phyloP scores from a whole-genome alignment of 305 asterid species.

The Rubia occidens region DNA sequence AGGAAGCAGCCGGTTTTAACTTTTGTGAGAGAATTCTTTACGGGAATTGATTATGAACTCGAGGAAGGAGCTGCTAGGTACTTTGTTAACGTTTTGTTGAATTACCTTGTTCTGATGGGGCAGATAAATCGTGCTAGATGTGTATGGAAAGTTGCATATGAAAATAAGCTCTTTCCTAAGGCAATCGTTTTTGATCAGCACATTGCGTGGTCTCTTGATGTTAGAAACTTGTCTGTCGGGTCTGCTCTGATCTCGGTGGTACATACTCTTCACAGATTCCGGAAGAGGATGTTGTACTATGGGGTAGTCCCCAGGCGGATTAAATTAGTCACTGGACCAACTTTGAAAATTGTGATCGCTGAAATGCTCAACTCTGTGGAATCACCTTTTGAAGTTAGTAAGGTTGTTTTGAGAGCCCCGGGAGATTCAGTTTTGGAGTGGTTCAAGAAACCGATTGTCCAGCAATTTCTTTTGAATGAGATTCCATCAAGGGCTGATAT shows the following conservation, averaged over 20 bases:
- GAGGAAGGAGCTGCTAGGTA: slow-evolving; percentile 92
- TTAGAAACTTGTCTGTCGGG: slow-evolving; percentile 85
- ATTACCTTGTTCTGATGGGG: slow-evolving; percentile 94
- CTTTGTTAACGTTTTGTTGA: slow-evolving; percentile 85
- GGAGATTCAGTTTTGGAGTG: slow-evolving; percentile 88
- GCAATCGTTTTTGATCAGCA: slow-evolving; percentile 98
- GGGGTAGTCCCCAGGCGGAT: slow-evolving; percentile 94
- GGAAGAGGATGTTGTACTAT: slow-evolving; percentile 89
- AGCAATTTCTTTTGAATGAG: slow-evolving; percentile 87
- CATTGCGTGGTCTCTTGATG: slow-evolving; percentile 97
- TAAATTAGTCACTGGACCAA: slow-evolving; percentile 86
- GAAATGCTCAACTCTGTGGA: slow-evolving; percentile 73
- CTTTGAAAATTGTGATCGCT: slow-evolving; percentile 79
- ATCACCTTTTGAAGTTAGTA: slow-evolving; percentile 91
- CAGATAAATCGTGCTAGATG: slow-evolving; percentile 96
- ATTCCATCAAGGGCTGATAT: slow-evolving; percentile 93
- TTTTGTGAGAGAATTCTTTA: slow-evolving; percentile 84
- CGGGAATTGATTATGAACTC: slow-evolving; percentile 67
- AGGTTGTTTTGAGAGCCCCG: slow-evolving; percentile 93
- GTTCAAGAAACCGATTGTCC: slow-evolving; percentile 98
- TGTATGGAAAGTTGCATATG: slow-evolving; percentile 96
- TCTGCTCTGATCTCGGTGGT: slow-evolving; percentile 92
- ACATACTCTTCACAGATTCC: slow-evolving; percentile 92
- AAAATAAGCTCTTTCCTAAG: slow-evolving; percentile 88
- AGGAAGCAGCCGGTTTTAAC: slow-evolving; percentile 76